phyloP scores from a whole-genome alignment of 176 grass and related monocot species.

The Chrysopogon serrulatus region DNA sequence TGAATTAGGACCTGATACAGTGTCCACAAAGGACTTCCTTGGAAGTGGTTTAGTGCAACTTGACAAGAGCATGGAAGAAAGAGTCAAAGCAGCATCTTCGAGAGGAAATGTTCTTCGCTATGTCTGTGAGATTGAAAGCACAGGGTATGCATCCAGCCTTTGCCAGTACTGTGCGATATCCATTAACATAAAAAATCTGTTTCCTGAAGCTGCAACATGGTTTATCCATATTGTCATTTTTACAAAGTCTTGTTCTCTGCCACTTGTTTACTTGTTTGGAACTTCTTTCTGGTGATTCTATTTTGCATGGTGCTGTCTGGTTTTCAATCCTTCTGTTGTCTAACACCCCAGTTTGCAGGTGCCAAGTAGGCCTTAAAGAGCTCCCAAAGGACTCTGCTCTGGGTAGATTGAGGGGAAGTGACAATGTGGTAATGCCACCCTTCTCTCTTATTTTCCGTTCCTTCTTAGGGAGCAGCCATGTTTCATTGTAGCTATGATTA shows the following conservation, averaged over 20 bases:
- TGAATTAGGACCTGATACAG: slow-evolving; percentile 63
- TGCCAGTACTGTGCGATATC: not conserved
- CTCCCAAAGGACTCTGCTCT: slow-evolving; percentile 81
- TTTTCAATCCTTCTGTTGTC: not conserved
- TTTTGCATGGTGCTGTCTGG: not conserved
- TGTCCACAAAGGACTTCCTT: slow-evolving; percentile 71
- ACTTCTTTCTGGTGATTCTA: not conserved
- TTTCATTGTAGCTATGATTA: too few species aligned
- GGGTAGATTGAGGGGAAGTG: slow-evolving; percentile 90
- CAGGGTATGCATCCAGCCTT: not conserved
- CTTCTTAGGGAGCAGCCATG: not conserved
- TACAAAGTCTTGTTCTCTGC: not conserved
- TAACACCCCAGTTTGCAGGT: slow-evolving; percentile 48
- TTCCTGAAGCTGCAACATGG: not conserved
- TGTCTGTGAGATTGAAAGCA: slow-evolving; percentile 58
- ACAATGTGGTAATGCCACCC: slow-evolving; percentile 83
- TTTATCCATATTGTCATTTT: not conserved
- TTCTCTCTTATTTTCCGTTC: not conserved
- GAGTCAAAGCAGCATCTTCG: slow-evolving; percentile 56
- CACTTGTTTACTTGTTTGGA: not conserved
- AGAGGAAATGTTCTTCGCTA: slow-evolving; percentile 91
- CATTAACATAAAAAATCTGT: not conserved
- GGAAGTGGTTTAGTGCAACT: slow-evolving; percentile 54
- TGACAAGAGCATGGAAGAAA: slow-evolving; percentile 71
- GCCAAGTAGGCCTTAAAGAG: slow-evolving; percentile 76